These are phyloP conservation scores for Colletotrichum eremochloae DNA, from an alignment of 2,329 filamentous ascomycete species.

Conservation along the genomic window DNA sequence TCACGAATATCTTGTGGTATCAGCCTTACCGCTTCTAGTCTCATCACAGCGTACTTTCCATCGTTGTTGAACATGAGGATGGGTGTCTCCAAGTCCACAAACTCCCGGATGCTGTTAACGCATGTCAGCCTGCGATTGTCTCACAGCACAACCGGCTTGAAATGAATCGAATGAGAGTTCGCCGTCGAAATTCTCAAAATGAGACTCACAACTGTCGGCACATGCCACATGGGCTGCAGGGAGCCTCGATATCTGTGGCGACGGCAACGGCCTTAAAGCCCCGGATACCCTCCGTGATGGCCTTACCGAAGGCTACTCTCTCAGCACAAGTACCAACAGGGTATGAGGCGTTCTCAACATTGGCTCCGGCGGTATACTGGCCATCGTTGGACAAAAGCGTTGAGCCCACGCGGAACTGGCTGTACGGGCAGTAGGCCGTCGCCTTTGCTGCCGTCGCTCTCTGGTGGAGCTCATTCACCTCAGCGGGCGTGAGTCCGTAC, in stretches of 20 bases:
- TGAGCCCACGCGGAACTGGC: conserved; percentile 90
- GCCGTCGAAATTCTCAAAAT: not conserved
- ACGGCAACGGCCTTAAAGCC: conserved; percentile 86
- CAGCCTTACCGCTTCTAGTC: conserved; percentile 72
- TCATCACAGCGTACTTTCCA: conserved; percentile 77
- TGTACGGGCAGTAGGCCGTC: conserved; percentile 92
- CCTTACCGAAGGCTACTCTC: conserved; percentile 86
- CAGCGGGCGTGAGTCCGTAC: conserved; percentile 68
- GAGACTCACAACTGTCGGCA: conserved; percentile 86
- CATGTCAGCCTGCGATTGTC: conserved; percentile 14
- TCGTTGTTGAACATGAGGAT: conserved; percentile 95
- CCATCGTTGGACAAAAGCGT: conserved; percentile 74
- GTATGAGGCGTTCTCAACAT: conserved; percentile 93
- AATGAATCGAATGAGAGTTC: not conserved
- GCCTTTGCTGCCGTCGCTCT: conserved; percentile 79
- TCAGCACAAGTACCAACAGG: conserved; percentile 97
- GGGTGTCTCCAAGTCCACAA: conserved; percentile 76
- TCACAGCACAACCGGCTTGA: not conserved
- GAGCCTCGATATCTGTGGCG: conserved; percentile 80
- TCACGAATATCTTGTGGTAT: not conserved
- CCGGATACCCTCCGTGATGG: conserved; percentile 72
- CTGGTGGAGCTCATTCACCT: conserved; percentile 74
- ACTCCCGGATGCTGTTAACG: conserved; percentile 79
- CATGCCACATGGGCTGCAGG: conserved; percentile 90
- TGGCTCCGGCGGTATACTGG: conserved; percentile 78